Evolutionary conservation across 768 basidiomycete species (phyloP).

Genomic region (Amanita inopinata): DNA sequence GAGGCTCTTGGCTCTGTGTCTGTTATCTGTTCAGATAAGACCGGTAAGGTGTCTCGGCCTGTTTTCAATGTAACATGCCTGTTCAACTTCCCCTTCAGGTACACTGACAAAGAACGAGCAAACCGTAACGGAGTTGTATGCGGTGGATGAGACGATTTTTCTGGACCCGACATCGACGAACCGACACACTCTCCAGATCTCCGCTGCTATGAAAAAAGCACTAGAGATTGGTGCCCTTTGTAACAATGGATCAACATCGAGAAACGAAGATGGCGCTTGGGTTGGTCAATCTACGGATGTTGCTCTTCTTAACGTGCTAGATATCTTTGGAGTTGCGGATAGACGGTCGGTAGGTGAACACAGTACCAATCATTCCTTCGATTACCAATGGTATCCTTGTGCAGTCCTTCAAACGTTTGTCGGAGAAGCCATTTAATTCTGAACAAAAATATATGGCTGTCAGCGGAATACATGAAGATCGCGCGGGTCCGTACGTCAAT

Average conservation of each 20-base stretch:
- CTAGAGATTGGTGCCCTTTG: conserved; percentile 82
- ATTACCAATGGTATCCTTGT: not conserved
- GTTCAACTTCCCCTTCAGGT: conserved; percentile 31
- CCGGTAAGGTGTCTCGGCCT: conserved; percentile 39
- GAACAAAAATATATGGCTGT: conserved; percentile 93
- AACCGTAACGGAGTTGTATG: conserved; percentile 83
- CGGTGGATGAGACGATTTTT: conserved; percentile 71
- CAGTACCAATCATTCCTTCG: no score
- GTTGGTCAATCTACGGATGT: conserved; percentile 93
- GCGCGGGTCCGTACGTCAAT: conserved; percentile 18
- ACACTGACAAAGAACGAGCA: conserved; percentile 95
- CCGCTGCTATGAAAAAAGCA: conserved; percentile 62
- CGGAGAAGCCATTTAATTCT: conserved; percentile 86
- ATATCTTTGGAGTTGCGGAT: conserved; percentile 57
- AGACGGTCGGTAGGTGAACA: conserved; percentile 53
- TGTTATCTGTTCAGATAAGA: conserved; percentile 98
- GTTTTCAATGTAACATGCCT: conserved; percentile 1
- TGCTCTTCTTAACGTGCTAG: conserved; percentile 74
- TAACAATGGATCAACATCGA: conserved; percentile 67
- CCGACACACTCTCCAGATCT: conserved; percentile 29
- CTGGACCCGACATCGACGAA: conserved; percentile 45
- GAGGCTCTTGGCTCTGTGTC: conserved; percentile 90
- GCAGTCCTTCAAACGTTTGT: conserved; percentile 65
- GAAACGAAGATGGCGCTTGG: conserved; percentile 60
- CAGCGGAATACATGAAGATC: conserved; percentile 54